Evolutionary conservation across 352 stramenopile species (phyloP), one percentile per base, ranked within the genome.

Genomic region (Pythium aquatile): DNA sequence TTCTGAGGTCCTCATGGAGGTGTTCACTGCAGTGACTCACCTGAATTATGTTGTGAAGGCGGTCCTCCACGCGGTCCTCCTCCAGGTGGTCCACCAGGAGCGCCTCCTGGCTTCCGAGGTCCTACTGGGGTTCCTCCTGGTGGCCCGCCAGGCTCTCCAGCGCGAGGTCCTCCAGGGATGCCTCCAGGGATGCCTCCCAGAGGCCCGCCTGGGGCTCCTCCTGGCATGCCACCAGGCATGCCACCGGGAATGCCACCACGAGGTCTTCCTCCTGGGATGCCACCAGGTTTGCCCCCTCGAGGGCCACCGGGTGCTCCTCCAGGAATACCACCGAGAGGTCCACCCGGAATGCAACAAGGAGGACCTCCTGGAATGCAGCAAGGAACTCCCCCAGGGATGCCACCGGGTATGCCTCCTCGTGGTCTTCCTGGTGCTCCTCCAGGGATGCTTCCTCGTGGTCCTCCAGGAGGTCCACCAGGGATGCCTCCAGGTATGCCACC

Each of bases 291-390:
- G n/a, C 65, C 69, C 1, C 61, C 69, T 40, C 53, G 68, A 10
- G 62, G 67, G 55, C 63, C 68, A 48, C 63, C 63, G 30, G 24
- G 66, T 16, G 60, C 28, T 29, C 58, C 63, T 20, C 64, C 68
- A 9, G 46, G 71, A 6, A 58, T 66, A 33, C 66, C 70, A 61
- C 70, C 66, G 5, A 29, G 65, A 28, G 65, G 52, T 51, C 74
- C 71, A 37, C 68, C 77, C 20, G 20, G 20, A 24, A 24, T 24
- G 20, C 20, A 24, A 24, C 20, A 24, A 20, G 59, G 76, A 5
- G 63, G 72, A 16, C 81, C 82, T 24, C 69, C 75, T 58, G 71
- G 81, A 46, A 83, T 79, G 68, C 69, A 65, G 40, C 71, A 65
- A 16, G 60, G 65, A 26, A 62, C 60, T 61, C 59, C 53, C 17